phyloP scores from a whole-genome alignment of 257 asterid species.

The Solanum okadae region DNA sequence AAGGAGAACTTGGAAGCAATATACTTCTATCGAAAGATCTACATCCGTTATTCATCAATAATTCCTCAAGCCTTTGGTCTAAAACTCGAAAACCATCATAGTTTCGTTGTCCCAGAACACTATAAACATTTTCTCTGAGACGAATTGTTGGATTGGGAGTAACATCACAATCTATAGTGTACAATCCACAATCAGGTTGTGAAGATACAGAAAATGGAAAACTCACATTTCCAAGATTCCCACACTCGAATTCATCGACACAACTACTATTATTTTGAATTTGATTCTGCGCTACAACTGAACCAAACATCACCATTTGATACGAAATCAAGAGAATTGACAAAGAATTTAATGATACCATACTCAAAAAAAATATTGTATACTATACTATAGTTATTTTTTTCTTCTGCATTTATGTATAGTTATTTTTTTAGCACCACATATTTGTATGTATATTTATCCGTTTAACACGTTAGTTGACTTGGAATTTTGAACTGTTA shows the following conservation, averaged over 20 bases:
- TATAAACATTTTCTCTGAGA: not conserved
- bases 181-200: not conserved
- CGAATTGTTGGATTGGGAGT: not conserved
- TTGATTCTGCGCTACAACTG: not conserved
- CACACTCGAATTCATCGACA: not conserved
- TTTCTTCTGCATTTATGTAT: too few species aligned
- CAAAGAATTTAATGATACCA: not conserved
- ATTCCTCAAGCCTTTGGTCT: not conserved
- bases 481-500: not conserved
- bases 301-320: not conserved
- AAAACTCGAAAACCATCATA: not conserved
- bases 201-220: not conserved
- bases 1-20: not conserved
- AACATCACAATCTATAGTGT: not conserved
- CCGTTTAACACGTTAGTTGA: not conserved
- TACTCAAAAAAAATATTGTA: not conserved
- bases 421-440: not conserved
- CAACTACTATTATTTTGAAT: not conserved
- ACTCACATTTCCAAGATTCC: not conserved
- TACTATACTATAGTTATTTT: not conserved
- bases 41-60: not conserved
- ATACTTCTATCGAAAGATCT: not conserved
- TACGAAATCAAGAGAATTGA: not conserved
- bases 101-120: accelerated
- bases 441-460: not conserved